Evolutionary conservation across 2,329 filamentous ascomycete genomes (phyloP).

Genomic region (Coccinonectria pachysandricola): DNA sequence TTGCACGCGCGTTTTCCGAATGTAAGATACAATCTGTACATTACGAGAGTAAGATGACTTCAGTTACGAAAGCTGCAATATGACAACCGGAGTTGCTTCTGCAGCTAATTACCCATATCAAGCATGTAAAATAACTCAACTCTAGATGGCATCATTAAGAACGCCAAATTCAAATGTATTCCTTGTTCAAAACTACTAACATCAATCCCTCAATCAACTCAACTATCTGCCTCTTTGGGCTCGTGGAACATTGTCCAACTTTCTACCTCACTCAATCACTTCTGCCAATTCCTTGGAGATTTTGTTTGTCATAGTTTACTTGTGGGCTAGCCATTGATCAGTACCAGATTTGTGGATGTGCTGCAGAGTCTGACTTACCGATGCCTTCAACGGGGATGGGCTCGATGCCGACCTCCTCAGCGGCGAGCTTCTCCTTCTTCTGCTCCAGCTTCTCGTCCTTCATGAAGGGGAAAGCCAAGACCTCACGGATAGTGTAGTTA

Average conservation of each 20-base stretch:
- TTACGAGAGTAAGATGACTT: too few species aligned
- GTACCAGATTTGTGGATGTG: too few species aligned
- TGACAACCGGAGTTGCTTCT: constrained; percentile 46
- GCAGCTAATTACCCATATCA: constrained; percentile 20
- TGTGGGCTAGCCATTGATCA: too few species aligned
- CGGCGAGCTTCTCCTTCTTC: constrained; percentile 37
- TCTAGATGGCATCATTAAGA: neutral
- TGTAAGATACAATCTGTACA: too few species aligned
- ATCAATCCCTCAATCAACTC: neutral
- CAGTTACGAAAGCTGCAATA: constrained; percentile 57
- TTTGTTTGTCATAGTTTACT: neutral
- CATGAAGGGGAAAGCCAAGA: constrained; percentile 95
- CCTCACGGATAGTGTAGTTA: constrained; percentile 90
- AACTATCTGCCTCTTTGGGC: too few species aligned
- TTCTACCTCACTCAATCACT: too few species aligned
- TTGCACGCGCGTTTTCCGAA: too few species aligned
- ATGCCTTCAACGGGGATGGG: constrained; percentile 18
- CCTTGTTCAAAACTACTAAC: neutral
- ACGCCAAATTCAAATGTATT: neutral
- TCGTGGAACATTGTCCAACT: too few species aligned
- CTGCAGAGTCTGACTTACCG: constrained; percentile 18
- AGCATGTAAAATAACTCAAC: neutral
- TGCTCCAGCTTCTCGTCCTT: constrained; percentile 57
- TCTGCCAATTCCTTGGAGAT: too few species aligned
- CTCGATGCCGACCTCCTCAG: constrained; percentile 18